phyloP scores from a whole-genome alignment of 176 grass and related monocot species.

The Thalia dealbata region DNA sequence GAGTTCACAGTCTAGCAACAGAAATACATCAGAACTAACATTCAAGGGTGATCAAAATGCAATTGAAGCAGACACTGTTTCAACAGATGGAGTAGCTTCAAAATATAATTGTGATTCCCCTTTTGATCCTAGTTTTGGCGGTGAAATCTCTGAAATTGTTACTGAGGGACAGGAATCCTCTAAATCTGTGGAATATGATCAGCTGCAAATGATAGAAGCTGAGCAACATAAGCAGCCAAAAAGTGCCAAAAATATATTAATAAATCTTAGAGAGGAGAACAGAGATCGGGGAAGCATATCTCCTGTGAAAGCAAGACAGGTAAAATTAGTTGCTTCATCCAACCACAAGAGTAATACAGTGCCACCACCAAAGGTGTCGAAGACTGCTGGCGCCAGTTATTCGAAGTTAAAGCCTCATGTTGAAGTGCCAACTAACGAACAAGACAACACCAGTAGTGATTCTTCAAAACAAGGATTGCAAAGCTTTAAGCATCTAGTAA shows the following conservation, averaged over 20 bases:
- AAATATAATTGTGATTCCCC: constrained; percentile 22
- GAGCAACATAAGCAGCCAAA: constrained; percentile 70
- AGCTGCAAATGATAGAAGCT: constrained; percentile 29
- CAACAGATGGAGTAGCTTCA: constrained; percentile 21
- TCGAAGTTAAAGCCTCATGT: constrained; percentile 50
- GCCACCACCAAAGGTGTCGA: constrained; percentile 39
- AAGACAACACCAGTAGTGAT: constrained; percentile 37
- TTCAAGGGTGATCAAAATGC: constrained; percentile 34
- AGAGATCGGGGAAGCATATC: constrained; percentile 62
- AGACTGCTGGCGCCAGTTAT: constrained; percentile 39
- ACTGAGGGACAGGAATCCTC: constrained; percentile 44
- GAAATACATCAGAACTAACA: constrained; percentile 32
- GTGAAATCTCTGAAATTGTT: constrained; percentile 25
- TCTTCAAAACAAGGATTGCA: constrained; percentile 42
- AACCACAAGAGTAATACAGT: constrained; percentile 35
- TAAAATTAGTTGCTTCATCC: constrained; percentile 45
- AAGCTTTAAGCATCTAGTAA: constrained; percentile 61
- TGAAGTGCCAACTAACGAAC: constrained; percentile 38
- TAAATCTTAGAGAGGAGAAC: constrained; percentile 51
- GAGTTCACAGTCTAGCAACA: constrained; percentile 61
- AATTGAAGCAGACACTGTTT: constrained; percentile 33
- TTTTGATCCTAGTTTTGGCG: constrained; percentile 37
- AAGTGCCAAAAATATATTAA: constrained; percentile 60
- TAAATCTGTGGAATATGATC: constrained; percentile 37
- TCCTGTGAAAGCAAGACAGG: constrained; percentile 48